Evolutionary conservation across 805 yeast genomes (phyloP).

Genomic region (Metschnikowia chrysomelidarum): DNA sequence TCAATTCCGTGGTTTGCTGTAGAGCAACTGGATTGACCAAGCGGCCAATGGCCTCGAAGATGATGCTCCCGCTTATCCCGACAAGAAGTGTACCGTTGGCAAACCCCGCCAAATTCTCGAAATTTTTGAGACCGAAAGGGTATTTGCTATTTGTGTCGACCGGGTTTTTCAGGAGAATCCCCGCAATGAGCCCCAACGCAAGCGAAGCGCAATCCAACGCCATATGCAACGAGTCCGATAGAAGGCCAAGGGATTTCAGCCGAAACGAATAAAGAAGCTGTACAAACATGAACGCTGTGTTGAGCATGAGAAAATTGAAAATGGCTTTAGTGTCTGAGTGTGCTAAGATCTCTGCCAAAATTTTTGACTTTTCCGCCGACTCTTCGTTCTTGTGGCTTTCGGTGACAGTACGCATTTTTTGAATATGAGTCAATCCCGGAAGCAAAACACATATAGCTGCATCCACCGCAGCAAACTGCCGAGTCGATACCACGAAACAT

Average conservation of each 20-base stretch:
- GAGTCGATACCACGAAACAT: constrained; percentile 13
- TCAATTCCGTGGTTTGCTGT: constrained; percentile 76
- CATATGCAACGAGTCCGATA: constrained; percentile 96
- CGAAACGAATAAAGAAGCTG: constrained; percentile 90
- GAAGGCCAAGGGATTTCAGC: constrained; percentile 85
- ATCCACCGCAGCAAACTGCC: constrained; percentile 4
- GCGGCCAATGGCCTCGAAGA: constrained; percentile 83
- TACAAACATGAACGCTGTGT: constrained; percentile 90
- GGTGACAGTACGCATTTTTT: constrained; percentile 1
- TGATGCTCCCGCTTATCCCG: constrained; percentile 86
- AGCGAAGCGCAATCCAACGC: constrained; percentile 90
- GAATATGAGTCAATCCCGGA: constrained; percentile 15
- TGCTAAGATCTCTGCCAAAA: constrained; percentile 30
- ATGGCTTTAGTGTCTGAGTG: constrained; percentile 78
- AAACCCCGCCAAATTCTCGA: constrained; percentile 92
- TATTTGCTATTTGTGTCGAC: constrained; percentile 57
- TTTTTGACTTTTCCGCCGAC: constrained; percentile 13
- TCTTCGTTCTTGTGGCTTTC: not conserved
- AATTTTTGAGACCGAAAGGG: constrained; percentile 82
- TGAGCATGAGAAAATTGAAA: constrained; percentile 79
- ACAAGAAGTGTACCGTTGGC: constrained; percentile 87
- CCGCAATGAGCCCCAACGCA: constrained; percentile 86
- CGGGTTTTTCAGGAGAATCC: constrained; percentile 46
- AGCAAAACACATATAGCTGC: constrained; percentile 9
- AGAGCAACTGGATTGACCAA: constrained; percentile 73